Evolutionary conservation across 768 basidiomycete genomes (phyloP), one percentile per base, ranked within the genome.

Genomic region (Chalciporus pseudorubinellus): DNA sequence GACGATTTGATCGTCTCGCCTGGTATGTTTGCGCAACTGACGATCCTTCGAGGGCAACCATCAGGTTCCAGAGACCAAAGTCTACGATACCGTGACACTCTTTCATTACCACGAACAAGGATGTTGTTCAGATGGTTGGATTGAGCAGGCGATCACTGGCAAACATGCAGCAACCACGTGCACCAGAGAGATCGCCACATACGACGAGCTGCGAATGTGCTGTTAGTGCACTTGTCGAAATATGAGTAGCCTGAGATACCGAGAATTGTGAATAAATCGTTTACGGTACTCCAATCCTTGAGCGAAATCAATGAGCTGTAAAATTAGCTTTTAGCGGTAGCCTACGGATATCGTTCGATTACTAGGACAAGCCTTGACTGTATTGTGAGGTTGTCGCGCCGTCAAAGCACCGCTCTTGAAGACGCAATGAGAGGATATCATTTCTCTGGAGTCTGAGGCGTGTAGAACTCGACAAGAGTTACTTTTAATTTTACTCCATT

Each of bases 21-120:
- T 56, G 55, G n/a, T 53, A 65, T 1, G 55, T 44, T 72, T 73
- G 71, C 22, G 69, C 68, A 12, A 66, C 56, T 16, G 62, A 67
- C 16, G 64, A 64, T 6, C 64, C 64, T 36, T 69, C 59, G 24
- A 74, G 57, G 31, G 75, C 70, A 1, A 62, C 64, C 29, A 68
- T 55, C 45, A 79, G 63, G 20, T 62, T 70, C 2, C 77, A 79
- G 3, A 80, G 57, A 4, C 78, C 77, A 47, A 80, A 78, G 51
- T 80, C 77, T 26, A 70, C 69, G 7, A 81, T 59, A 22, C 72
- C n/a, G n/a, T n/a, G n/a, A 71, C 1, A 73, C 77, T 26, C 71
- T 71, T 19, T 73, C 71, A 16, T 72, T 62, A 39, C 64, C 65
- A 48, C 75, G 63, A 29, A 81, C 68, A 6, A 80, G 71, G 41